These are phyloP conservation scores for Lanmaoa pseudosensibilis DNA, from an alignment of 768 basidiomycete species.

Conservation along the genomic window DNA sequence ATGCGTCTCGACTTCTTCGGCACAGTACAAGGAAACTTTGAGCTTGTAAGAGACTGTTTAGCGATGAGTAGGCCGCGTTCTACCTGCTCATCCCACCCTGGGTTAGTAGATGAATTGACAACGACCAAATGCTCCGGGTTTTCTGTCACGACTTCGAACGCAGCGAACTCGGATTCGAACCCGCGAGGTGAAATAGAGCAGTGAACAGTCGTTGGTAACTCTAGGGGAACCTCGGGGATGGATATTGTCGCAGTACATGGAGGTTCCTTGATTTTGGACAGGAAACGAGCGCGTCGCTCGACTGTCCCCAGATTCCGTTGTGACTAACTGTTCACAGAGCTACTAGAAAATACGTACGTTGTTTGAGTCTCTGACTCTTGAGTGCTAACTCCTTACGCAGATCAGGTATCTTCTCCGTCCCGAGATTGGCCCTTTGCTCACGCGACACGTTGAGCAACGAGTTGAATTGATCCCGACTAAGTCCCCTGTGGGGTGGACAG, in stretches of 20 bases:
- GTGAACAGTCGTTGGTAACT: constrained; percentile 69
- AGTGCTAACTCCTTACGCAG: constrained; percentile 74
- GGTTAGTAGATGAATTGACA: background rate
- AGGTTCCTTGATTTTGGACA: constrained; percentile 70
- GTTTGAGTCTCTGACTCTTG: constrained; percentile 71
- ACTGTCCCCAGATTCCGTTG: constrained; percentile 38
- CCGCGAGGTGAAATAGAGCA: constrained; percentile 69
- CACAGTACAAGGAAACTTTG: constrained; percentile 5
- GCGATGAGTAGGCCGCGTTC: constrained; percentile 51
- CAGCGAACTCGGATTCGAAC: constrained; percentile 58
- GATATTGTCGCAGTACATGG: constrained; percentile 58
- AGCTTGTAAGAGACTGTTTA: constrained; percentile 18
- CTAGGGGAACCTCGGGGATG: constrained; percentile 64
- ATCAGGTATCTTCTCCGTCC: constrained; percentile 50
- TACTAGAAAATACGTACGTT: constrained; percentile 48
- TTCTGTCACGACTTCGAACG: constrained; percentile 49
- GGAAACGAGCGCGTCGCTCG: constrained; percentile 72
- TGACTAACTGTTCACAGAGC: background rate
- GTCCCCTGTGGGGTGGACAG: constrained; percentile 45
- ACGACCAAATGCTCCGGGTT: constrained; percentile 8
- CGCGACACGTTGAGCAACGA: constrained; percentile 60
- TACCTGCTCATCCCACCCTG: constrained; percentile 61
- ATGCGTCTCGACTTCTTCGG: constrained; percentile 20
- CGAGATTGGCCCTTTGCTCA: constrained; percentile 50
- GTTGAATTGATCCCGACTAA: constrained; percentile 64